Evolutionary conservation across 352 stramenopile species (phyloP).

Genomic region (Saprolegnia parasitica): DNA sequence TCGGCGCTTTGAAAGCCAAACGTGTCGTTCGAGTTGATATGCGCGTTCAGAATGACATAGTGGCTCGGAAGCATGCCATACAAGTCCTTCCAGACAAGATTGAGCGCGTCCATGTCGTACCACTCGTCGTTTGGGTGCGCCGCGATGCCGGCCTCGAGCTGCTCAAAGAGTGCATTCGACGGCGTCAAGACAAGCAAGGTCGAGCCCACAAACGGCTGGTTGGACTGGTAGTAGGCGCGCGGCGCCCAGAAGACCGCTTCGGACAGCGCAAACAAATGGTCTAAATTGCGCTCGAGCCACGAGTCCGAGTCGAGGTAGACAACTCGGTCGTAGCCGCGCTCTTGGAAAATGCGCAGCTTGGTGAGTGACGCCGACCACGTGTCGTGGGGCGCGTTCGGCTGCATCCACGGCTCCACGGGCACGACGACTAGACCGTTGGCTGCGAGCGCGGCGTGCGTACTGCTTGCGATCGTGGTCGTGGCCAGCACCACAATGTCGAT

Average conservation of each 20-base stretch:
- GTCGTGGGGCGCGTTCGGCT: constrained; percentile 10
- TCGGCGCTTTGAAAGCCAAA: background rate
- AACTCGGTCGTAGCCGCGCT: constrained; percentile 37
- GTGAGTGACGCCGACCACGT: constrained; percentile 34
- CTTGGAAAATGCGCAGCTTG: constrained; percentile 37
- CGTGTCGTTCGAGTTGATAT: background rate
- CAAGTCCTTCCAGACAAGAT: background rate
- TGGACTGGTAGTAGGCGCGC: constrained; percentile 4
- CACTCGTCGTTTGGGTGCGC: background rate
- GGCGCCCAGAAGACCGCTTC: constrained; percentile 19
- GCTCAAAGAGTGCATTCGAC: constrained; percentile 5
- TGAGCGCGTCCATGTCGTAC: constrained; percentile 27
- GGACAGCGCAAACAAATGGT: constrained; percentile 32
- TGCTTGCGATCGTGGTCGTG: constrained; percentile 9
- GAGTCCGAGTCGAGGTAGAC: constrained; percentile 39
- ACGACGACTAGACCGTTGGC: constrained; percentile 22
- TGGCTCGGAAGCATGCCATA: constrained; percentile 3
- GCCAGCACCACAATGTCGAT: constrained; percentile 36
- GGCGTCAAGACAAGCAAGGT: constrained; percentile 16
- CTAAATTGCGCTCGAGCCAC: constrained; percentile 36
- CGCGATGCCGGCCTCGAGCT: background rate
- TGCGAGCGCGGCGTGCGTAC: constrained; percentile 20
- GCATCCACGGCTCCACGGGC: constrained; percentile 29
- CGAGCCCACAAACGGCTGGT: constrained; percentile 7
- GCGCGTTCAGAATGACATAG: constrained; percentile 4